Evolutionary conservation across 2,329 filamentous ascomycete species (phyloP), one percentile per base, ranked within the genome.

Genomic region (Sporothrix sp.): DNA sequence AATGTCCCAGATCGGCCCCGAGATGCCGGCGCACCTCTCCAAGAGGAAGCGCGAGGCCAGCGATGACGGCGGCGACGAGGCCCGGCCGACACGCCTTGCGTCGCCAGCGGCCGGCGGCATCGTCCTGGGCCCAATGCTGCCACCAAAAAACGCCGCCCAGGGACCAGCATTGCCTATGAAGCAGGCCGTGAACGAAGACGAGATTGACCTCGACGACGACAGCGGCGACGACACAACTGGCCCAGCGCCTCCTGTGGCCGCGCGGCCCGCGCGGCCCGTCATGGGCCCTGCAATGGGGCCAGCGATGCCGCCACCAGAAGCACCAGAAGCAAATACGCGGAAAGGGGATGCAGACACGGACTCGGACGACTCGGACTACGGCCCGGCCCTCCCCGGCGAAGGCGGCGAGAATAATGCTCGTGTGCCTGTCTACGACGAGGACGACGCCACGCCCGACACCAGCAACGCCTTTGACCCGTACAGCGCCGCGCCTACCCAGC

Each of bases 1-100:
- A 18, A 87, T 87, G 83, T 70, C 81, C 46, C 80, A 78, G 30
- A 81, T 87, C 61, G 84, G 85, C 5, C 85, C 86, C 13, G 72
- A 81, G 54, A 65, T 89, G 21, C 85, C 86, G 11, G 74, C 84
- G 4, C 79, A 85, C 55, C 73, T 84, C 37, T 62, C 77, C 30
- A 83, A 83, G 64, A 74, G 80, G 60, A 82, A 82, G 60, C 77
- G 77, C 60, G 73, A 70, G 4, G 59, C 69, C 4, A 69, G 73
- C 42, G 66, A 70, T 36, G 65, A 72, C 43, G 66, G 69, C 43
- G 59, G 60, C 16, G 58, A 57, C 16, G 56, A 42, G 14, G 30
- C n/a, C 36, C 42, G 50, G n/a, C 45, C 42, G 42, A 49, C 45
- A 28, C 49, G 49, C 10, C 40, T 42, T 36, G 38, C 44, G n/a